Percentiles rank a stretch among this genome's conserved stretches.
These are phyloP conservation scores for Exophiala phaeomuriformis DNA, from an alignment of 2,329 filamentous ascomycete genomes.

Conservation along the genomic window DNA sequence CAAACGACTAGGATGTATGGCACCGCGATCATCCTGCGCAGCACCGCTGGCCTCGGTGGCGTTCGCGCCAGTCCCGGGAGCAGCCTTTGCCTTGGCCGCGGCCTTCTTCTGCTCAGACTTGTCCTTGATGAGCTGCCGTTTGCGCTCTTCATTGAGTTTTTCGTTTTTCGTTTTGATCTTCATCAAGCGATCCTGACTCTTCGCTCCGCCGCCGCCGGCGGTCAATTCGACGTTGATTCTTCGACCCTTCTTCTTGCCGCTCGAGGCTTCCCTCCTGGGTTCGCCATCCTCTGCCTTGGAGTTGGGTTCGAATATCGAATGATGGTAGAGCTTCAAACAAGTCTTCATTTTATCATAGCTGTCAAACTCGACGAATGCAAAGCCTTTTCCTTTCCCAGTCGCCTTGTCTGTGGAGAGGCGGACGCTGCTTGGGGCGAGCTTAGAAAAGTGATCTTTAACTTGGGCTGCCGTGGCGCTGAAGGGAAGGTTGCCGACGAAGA, in stretches of 20 bases:
- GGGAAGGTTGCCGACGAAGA: constrained; percentile 84
- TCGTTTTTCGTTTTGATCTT: constrained; percentile 82
- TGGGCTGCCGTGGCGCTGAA: constrained; percentile 67
- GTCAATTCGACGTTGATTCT: constrained; percentile 92
- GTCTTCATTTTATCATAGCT: constrained; percentile 86
- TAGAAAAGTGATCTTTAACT: constrained; percentile 68
- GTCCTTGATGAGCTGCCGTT: constrained; percentile 42
- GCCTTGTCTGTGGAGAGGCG: constrained; percentile 65
- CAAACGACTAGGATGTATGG: constrained; percentile 42
- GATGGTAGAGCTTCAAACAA: constrained; percentile 83
- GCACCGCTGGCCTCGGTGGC: constrained; percentile 8
- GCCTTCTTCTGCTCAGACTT: constrained; percentile 28
- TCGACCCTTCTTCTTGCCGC: constrained; percentile 40
- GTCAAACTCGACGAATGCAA: constrained; percentile 84
- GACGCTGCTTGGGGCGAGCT: constrained; percentile 61
- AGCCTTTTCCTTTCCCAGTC: constrained; percentile 61
- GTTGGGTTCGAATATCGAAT: constrained; percentile 62
- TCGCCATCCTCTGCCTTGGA: constrained; percentile 30
- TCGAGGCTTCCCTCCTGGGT: not conserved
- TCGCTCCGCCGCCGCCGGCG: constrained; percentile 76
- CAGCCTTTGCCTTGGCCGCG: constrained; percentile 32
- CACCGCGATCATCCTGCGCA: constrained; percentile 30
- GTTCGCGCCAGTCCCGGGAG: constrained; percentile 24
- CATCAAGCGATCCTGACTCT: constrained; percentile 60
- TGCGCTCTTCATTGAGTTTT: constrained; percentile 66